A percentile compares a stretch with the other conserved stretches of the same genome.
Conservation (phyloP, 2,329 filamentous ascomycete species). For the Exophiala bonariae region DNA sequence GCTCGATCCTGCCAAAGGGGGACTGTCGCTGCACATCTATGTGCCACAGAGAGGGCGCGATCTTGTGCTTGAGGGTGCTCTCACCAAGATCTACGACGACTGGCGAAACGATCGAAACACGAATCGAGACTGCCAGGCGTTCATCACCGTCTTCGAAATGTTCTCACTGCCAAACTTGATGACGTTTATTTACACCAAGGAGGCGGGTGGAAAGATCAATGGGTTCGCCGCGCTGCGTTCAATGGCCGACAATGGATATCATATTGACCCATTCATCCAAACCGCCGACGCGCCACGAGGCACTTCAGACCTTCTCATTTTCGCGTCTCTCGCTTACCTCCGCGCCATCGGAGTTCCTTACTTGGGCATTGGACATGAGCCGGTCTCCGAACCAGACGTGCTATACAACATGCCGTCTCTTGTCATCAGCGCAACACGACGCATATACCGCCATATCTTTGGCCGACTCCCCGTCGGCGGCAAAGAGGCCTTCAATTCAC, state of each 20-base stretch:
- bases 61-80: constrained; percentile 31
- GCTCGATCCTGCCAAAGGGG: constrained; percentile 36
- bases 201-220: constrained; percentile 30
- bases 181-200: constrained; percentile 41
- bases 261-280: constrained; percentile 42
- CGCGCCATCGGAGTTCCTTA: constrained; percentile 34
- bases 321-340: constrained; percentile 38
- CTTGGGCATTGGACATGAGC: constrained; percentile 42
- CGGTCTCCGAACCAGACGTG: constrained; percentile 32
- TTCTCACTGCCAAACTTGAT: constrained; percentile 40
- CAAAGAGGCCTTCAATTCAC: constrained; percentile 42
- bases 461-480: constrained; percentile 35
- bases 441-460: constrained; percentile 35
- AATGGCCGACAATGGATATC: constrained; percentile 36
- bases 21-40: constrained; percentile 37
- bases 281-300: constrained; percentile 36
- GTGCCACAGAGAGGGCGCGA: constrained; percentile 33
- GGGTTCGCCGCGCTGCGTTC: constrained; percentile 41
- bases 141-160: constrained; percentile 42
- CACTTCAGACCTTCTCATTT: constrained; percentile 40
- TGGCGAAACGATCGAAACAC: constrained; percentile 40
- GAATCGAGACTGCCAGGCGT: constrained; percentile 34
- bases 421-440: constrained; percentile 31
- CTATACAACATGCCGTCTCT: constrained; percentile 34
- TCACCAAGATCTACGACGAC: constrained; percentile 37